These are phyloP conservation scores for Dichomitus squalens DNA, from an alignment of 1,284 basidiomycete species.

Conservation along the genomic window DNA sequence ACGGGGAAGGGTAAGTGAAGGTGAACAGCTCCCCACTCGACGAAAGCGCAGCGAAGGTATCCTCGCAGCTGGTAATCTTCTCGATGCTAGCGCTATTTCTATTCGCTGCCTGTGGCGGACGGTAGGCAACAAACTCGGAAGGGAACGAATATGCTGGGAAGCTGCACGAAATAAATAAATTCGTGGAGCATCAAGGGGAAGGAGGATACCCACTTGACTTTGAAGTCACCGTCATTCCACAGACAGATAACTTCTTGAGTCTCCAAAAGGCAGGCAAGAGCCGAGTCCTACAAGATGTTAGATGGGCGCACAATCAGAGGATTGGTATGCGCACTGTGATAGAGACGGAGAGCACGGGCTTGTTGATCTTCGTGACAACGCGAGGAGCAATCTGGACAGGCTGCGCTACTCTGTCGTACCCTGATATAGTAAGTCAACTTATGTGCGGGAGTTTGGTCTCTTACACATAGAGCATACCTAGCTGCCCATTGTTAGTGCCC, in stretches of 20 bases:
- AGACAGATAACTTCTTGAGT: constrained; percentile 83
- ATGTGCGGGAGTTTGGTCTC: not conserved
- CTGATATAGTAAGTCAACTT: constrained; percentile 35
- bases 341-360: constrained; percentile 69
- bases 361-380: constrained; percentile 78
- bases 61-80: constrained; percentile 84
- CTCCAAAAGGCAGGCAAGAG: constrained; percentile 78
- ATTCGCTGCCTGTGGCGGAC: constrained; percentile 73
- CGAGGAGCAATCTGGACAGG: constrained; percentile 83
- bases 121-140: constrained; percentile 75
- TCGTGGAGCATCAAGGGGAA: constrained; percentile 20
- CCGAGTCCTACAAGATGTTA: constrained; percentile 63
- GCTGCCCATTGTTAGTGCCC: constrained; percentile 94
- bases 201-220: constrained; percentile 61
- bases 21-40: constrained; percentile 92
- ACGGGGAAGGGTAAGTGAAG: constrained; percentile 56
- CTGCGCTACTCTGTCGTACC: constrained; percentile 76
- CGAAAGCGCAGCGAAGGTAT: constrained; percentile 84
- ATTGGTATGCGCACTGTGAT: constrained; percentile 59
- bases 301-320: not conserved
- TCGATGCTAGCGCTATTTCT: constrained; percentile 73
- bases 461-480: constrained; percentile 55
- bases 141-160: constrained; percentile 76
- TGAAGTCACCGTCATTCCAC: constrained; percentile 77
- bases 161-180: constrained; percentile 34